phyloP scores from a whole-genome alignment of 208 protist species.

The Crithidia acanthocephali region DNA sequence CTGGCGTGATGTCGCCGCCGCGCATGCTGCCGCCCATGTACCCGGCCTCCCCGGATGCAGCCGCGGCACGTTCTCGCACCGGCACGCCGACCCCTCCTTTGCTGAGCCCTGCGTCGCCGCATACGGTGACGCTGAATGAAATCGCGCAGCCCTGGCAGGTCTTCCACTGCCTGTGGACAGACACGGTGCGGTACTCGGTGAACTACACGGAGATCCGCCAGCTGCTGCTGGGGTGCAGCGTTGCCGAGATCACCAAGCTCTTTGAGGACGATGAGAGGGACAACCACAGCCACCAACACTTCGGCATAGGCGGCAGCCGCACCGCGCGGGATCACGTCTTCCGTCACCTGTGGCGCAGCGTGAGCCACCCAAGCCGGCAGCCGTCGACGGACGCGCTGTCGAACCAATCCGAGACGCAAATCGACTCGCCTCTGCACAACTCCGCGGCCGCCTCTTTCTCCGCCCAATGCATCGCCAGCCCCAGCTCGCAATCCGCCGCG shows the following conservation, averaged over 20 bases:
- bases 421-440: conserved; percentile 15
- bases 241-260: conserved; percentile 27
- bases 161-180: conserved; percentile 40
- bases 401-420: background rate
- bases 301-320: conserved; percentile 1
- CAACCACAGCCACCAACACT: background rate
- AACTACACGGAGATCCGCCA: conserved; percentile 40
- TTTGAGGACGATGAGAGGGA: conserved; percentile 9
- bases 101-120: background rate
- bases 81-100: background rate
- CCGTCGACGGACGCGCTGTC: conserved; percentile 14
- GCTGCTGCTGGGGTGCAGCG: conserved; percentile 37
- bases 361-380: conserved; percentile 8
- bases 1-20: background rate
- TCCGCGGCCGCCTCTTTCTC: conserved; percentile 17
- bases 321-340: conserved; percentile 5
- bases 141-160: conserved; percentile 32
- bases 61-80: background rate
- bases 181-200: conserved; percentile 53
- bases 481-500: conserved; percentile 19
- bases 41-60: background rate
- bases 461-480: conserved; percentile 13
- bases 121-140: background rate
- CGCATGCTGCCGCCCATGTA: conserved; percentile 8
- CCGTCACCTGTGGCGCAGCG: conserved; percentile 4